Evolutionary conservation across 768 basidiomycete genomes (phyloP).

Genomic region (Myochromella boudieri): DNA sequence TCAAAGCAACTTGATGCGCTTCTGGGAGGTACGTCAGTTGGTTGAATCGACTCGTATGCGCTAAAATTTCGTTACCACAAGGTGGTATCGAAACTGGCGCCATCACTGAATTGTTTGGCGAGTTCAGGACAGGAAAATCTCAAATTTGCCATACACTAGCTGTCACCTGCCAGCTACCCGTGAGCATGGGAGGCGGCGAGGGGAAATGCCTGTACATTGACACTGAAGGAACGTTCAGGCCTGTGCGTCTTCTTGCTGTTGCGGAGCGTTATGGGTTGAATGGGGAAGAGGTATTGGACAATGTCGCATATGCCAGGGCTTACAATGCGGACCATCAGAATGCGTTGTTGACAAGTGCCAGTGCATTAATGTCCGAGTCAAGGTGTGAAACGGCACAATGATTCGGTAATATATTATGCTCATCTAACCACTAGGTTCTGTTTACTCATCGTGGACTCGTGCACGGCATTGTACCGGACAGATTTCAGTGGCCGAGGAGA

Average conservation of each 20-base stretch:
- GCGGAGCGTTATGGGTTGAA: conserved; percentile 97
- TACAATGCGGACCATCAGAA: conserved; percentile 99
- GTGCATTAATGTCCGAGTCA: conserved; percentile 99
- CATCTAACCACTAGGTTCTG: conserved; percentile 69
- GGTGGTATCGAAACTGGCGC: conserved; percentile 98
- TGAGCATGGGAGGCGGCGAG: conserved; percentile 97
- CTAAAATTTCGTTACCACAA: conserved; percentile 28
- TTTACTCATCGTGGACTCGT: conserved; percentile 93
- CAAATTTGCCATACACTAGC: conserved; percentile 98
- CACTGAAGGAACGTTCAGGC: conserved; percentile 98
- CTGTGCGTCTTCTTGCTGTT: conserved; percentile 89
- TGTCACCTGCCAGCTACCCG: conserved; percentile 96
- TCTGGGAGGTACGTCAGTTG: conserved; percentile 66
- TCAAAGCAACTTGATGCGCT: conserved; percentile 95
- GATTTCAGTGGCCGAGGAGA: conserved; percentile 97
- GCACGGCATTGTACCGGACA: conserved; percentile 92
- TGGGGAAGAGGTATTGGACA: conserved; percentile 97
- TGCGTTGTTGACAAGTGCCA: conserved; percentile 84
- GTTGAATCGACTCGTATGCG: conserved; percentile 6
- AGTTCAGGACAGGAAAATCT: conserved; percentile 98
- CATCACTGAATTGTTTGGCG: conserved; percentile 97
- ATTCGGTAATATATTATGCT: not conserved
- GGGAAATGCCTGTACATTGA: conserved; percentile 99
- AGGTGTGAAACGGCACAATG: conserved; percentile 58
- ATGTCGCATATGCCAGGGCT: conserved; percentile 96